Percentiles rank a stretch among this genome's conserved stretches.
phyloP scores from a whole-genome alignment of 2,329 filamentous ascomycete genomes.

The Pestalotiopsis sp. region DNA sequence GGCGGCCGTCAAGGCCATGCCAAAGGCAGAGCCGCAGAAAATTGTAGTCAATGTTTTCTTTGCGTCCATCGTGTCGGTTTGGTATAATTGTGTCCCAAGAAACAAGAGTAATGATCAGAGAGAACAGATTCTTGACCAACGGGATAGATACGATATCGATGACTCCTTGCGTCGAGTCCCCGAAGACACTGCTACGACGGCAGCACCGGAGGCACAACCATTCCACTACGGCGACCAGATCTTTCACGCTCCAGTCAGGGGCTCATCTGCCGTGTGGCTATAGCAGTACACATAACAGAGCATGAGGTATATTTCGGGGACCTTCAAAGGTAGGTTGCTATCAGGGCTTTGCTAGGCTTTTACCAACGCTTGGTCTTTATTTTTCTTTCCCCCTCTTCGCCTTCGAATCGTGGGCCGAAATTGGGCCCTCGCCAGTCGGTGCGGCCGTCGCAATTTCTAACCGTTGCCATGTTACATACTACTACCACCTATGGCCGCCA shows the following conservation, averaged over 20 bases:
- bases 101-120: not conserved
- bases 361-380: not conserved
- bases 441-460: not conserved
- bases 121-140: not conserved
- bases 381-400: not conserved
- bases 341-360: not conserved
- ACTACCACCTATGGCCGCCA: not conserved
- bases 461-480: not conserved
- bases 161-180: not conserved
- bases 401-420: not conserved
- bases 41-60: conserved; percentile 19
- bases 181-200: not conserved
- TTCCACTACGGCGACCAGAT: not conserved
- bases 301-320: conserved; percentile 1
- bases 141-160: not conserved
- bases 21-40: conserved; percentile 61
- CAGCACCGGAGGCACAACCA: not conserved
- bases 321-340: not conserved
- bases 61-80: not conserved
- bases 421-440: not conserved
- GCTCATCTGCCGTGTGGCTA: not conserved
- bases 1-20: conserved; percentile 61
- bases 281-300: not conserved
- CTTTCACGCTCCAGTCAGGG: not conserved
- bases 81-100: not conserved